Evolutionary conservation across 148 eudicot species (phyloP).

Genomic region (Camellia sinensis): DNA sequence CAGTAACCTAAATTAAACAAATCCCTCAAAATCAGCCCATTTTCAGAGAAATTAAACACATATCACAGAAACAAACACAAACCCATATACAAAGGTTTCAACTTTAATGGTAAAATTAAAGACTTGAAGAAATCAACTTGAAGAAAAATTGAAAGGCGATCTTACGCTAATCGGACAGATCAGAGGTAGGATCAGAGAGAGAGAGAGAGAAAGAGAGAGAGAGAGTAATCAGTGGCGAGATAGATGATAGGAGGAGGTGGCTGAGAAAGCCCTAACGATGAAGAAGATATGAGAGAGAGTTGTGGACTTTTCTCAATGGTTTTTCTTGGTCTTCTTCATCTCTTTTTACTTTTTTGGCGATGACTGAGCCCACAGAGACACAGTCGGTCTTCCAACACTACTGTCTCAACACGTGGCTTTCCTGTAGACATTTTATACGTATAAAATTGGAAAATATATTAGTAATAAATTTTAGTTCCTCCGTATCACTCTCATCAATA

Average conservation of each 20-base stretch:
- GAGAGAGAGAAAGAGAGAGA: background rate
- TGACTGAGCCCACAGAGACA: slow-evolving; percentile 20
- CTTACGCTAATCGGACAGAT: slow-evolving; percentile 14
- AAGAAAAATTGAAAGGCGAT: slow-evolving; percentile 12
- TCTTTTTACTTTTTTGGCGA: slow-evolving; percentile 15
- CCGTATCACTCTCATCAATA: no score
- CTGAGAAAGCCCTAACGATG: slow-evolving; percentile 22
- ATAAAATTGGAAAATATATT: no score
- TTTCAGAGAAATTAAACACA: background rate
- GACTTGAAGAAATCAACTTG: slow-evolving; percentile 26
- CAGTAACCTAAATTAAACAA: background rate
- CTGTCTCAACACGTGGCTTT: slow-evolving; percentile 23
- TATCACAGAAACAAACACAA: background rate
- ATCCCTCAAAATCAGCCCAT: background rate
- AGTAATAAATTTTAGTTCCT: no score
- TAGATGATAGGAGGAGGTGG: background rate
- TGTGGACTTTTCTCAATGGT: slow-evolving; percentile 21
- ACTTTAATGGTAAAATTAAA: background rate
- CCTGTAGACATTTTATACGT: background rate
- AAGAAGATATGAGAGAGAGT: slow-evolving; percentile 24
- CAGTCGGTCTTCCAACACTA: slow-evolving; percentile 17
- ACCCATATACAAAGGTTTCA: background rate
- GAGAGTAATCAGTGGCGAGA: background rate
- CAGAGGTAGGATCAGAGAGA: background rate
- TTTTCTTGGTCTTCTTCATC: background rate